Conservation (phyloP, 2,329 filamentous ascomycete genomes). For the Penicillium griseofulvum region DNA sequence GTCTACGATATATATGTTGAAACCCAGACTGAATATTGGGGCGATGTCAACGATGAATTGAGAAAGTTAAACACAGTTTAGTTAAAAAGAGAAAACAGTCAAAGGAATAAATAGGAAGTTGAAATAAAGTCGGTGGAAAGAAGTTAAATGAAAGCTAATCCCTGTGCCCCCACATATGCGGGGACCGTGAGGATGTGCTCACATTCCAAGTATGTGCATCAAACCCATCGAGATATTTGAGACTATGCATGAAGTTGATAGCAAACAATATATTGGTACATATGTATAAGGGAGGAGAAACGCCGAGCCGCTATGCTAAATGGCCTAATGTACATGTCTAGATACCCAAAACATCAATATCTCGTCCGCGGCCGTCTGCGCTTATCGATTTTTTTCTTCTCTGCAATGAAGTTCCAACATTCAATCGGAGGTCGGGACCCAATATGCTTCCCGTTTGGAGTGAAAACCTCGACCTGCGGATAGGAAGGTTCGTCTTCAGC, state of each 20-base stretch:
- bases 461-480: constrained; percentile 73
- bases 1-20: not conserved
- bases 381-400: constrained; percentile 33
- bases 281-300: constrained; percentile 8
- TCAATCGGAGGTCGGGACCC: constrained; percentile 42
- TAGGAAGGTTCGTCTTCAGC: constrained; percentile 45
- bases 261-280: not conserved
- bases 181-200: constrained; percentile 1
- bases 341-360: constrained; percentile 1
- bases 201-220: not conserved
- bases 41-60: not conserved
- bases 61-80: not conserved
- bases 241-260: not conserved
- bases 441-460: constrained; percentile 78
- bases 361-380: constrained; percentile 25
- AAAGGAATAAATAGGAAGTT: not conserved
- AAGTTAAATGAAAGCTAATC: not conserved
- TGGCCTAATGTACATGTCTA: constrained; percentile 16
- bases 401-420: constrained; percentile 33
- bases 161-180: not conserved
- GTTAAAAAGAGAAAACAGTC: not conserved
- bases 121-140: not conserved
- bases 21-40: not conserved
- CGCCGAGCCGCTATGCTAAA: constrained; percentile 22
- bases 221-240: not conserved